Evolutionary conservation across 108 stramenopile genomes (phyloP), one percentile per base, ranked within the genome.

Genomic region (Nannochloropsis oceanica): DNA sequence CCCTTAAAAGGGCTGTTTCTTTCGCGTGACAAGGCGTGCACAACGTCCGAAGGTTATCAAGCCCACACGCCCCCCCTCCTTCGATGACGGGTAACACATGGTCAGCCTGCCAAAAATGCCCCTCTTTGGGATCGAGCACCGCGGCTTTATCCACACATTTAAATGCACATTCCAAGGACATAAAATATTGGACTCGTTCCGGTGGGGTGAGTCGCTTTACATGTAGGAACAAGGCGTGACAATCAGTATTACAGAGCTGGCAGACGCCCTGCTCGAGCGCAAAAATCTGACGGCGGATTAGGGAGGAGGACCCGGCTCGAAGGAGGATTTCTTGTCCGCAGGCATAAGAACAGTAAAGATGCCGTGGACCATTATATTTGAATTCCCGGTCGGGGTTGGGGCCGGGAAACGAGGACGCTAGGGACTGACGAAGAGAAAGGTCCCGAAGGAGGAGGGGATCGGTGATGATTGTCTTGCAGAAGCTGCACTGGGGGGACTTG

Each of bases 31-130:
- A 95, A 12, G 94, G 93, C 0, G 88, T 89, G 84, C 95, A 95
- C 2, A 95, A 91, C 12, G 95, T 94, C n/a, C 93, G 89, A 12
- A 93, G 86, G 86, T 95, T 95, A 13, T 92, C 91, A 14, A 94
- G 50, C 79, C 92, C 90, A 80, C 89, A 89, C 43, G 86, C 84
- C 20, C 95, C 95, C 11, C 95, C 95, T 27, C 95, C 95, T 44
- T 93, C 93, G n/a, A 92, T 91, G 25, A 95, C 95, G 27, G 95
- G 90, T 13, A 86, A 27, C n/a, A 93, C 92, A 86, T 95, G 95
- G 85, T 95, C 95, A 0, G 92, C 95, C 90, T 95, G 92, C 94
- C 95, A 95, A 82, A 94, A 95, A 79, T 93, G 92, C 42, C 90
- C 89, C 82, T 93, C 94, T 79, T 90, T 90, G 7, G 93, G 93